phyloP scores from a whole-genome alignment of 208 protist genomes.

The Herpetomonas samuelpessoai region DNA sequence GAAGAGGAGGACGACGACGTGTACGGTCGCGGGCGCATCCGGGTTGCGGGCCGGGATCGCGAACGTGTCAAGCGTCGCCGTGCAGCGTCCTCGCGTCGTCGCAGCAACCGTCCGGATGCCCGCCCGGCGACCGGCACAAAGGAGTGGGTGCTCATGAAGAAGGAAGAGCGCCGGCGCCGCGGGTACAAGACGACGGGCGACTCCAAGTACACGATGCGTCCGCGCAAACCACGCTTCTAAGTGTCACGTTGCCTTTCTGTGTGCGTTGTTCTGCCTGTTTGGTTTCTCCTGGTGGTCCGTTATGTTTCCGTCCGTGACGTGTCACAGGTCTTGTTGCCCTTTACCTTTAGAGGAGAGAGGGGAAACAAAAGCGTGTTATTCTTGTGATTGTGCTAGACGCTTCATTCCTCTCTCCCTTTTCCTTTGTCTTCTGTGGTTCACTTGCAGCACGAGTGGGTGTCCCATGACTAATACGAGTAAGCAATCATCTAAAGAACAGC shows the following conservation, averaged over 20 bases:
- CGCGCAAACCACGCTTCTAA: constrained; percentile 88
- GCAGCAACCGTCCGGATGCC: constrained; percentile 61
- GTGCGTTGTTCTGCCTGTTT: constrained; percentile 8
- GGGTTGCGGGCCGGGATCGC: constrained; percentile 36
- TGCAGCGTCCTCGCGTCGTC: constrained; percentile 15
- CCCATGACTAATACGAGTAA: too few relatives aligned
- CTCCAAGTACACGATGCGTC: constrained; percentile 97
- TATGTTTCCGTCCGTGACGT: background rate
- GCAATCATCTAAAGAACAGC: too few relatives aligned
- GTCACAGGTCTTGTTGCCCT: background rate
- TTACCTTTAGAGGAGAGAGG: background rate
- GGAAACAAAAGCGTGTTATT: background rate
- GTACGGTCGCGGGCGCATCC: constrained; percentile 29
- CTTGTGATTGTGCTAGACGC: background rate
- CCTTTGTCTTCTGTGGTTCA: constrained; percentile 2
- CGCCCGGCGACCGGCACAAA: constrained; percentile 71
- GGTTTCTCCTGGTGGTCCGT: background rate
- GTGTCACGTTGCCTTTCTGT: background rate
- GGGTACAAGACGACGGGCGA: constrained; percentile 90
- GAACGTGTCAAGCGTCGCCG: constrained; percentile 43
- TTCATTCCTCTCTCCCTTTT: constrained; percentile 11
- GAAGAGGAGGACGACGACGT: constrained; percentile 23
- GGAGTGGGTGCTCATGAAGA: constrained; percentile 97
- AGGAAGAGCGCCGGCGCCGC: constrained; percentile 87
- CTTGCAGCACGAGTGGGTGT: constrained; percentile 9